A percentile compares a stretch with the other conserved stretches of the same genome.
These are phyloP conservation scores for Fusarium nisikadoi DNA, from an alignment of 2,329 filamentous ascomycete species.

Conservation along the genomic window DNA sequence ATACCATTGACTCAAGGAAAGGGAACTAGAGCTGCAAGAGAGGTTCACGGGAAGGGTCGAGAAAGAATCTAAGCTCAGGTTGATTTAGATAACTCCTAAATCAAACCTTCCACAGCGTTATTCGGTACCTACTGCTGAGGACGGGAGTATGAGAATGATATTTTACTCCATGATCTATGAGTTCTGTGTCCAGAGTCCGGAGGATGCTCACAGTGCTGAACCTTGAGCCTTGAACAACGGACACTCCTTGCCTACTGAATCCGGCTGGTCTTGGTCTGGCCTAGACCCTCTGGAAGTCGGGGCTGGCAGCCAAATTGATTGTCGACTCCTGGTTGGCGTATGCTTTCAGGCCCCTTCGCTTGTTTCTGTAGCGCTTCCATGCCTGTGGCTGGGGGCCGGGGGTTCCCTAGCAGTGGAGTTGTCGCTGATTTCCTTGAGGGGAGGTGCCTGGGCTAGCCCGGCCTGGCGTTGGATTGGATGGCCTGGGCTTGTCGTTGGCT, in stretches of 20 bases:
- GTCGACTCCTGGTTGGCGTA: constrained; percentile 28
- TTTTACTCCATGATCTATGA: background rate
- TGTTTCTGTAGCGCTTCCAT: constrained; percentile 37
- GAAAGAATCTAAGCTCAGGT: constrained; percentile 12
- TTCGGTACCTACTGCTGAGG: background rate
- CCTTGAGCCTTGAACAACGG: constrained; percentile 6
- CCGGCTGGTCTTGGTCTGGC: constrained; percentile 32
- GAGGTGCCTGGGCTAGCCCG: constrained; percentile 21
- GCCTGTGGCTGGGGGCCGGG: constrained; percentile 23
- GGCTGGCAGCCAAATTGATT: constrained; percentile 17
- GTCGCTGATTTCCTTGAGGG: constrained; percentile 19
- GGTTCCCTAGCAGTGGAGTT: constrained; percentile 32
- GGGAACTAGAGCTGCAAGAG: constrained; percentile 2
- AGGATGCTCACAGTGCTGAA: constrained; percentile 1
- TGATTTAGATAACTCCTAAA: background rate
- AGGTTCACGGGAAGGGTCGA: background rate
- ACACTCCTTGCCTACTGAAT: constrained; percentile 35
- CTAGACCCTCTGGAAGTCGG: constrained; percentile 30
- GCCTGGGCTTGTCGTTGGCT: constrained; percentile 7
- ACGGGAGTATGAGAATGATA: background rate
- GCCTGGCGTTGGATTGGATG: constrained; percentile 6
- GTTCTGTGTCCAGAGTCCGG: background rate
- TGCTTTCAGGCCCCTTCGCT: constrained; percentile 29
- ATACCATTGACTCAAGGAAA: constrained; percentile 14
- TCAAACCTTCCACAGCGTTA: constrained; percentile 11